Percentiles rank a stretch among this genome's conserved stretches.
Evolutionary conservation across 495 filamentous ascomycete genomes (phyloP).

Genomic region (Podospora australis): DNA sequence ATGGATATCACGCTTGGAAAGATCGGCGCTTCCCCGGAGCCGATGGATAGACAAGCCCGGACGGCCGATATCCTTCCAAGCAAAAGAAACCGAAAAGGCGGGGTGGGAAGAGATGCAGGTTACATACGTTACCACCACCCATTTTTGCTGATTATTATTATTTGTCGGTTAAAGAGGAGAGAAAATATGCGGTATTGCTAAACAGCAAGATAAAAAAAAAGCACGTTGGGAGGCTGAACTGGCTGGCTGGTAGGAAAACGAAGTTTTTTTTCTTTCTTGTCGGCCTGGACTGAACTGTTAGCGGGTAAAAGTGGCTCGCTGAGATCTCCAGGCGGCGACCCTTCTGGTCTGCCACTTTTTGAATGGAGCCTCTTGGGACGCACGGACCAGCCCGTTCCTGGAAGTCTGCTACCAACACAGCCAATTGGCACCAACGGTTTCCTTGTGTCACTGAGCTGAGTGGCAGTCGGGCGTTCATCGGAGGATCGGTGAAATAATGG

Average conservation of each 20-base stretch:
- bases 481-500: too few relatives aligned
- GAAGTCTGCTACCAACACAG: too few relatives aligned
- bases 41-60: background rate
- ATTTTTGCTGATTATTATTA: constrained; percentile 26
- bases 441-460: too few relatives aligned
- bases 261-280: constrained; percentile 2
- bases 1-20: too few relatives aligned
- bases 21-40: too few relatives aligned
- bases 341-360: background rate
- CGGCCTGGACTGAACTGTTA: too few relatives aligned
- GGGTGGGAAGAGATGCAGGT: constrained; percentile 1
- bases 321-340: background rate
- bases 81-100: too few relatives aligned
- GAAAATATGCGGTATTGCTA: background rate
- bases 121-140: constrained; percentile 48
- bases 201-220: background rate
- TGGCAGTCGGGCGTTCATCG: too few relatives aligned
- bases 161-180: background rate
- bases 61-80: too few relatives aligned
- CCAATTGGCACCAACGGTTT: too few relatives aligned
- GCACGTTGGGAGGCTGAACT: background rate
- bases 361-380: background rate
- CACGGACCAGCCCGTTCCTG: background rate
- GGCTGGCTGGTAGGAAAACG: too few relatives aligned
- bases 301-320: constrained; percentile 11